Evolutionary conservation across 169 alveolate species (phyloP).

Genomic region (Perkinsus olseni): DNA sequence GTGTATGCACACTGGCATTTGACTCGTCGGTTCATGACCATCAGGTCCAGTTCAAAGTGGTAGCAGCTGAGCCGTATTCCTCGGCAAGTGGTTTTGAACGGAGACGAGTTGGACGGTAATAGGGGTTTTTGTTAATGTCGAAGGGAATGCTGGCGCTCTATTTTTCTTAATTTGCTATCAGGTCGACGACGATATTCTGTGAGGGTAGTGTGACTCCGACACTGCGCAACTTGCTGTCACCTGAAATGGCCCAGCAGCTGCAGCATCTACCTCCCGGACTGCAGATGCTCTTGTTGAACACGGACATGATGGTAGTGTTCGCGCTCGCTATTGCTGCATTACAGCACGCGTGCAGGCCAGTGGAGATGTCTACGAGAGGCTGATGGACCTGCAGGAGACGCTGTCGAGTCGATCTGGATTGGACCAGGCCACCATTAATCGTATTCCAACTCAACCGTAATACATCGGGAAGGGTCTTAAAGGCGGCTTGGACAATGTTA

Average conservation of each 20-base stretch:
- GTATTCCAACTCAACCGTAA: background rate
- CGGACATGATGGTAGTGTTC: background rate
- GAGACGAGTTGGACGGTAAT: background rate
- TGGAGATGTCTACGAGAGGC: constrained; percentile 3
- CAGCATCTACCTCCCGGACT: constrained; percentile 8
- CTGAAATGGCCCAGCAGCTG: constrained; percentile 6
- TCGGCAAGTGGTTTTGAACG: background rate
- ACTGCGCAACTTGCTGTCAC: constrained; percentile 5
- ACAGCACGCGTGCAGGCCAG: background rate
- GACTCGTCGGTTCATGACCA: background rate
- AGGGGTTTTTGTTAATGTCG: background rate
- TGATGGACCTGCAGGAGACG: constrained; percentile 9
- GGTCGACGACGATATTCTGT: background rate
- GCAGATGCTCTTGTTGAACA: constrained; percentile 1
- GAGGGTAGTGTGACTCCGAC: background rate
- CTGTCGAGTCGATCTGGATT: background rate
- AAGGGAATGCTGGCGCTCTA: too few relatives aligned
- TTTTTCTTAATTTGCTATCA: background rate
- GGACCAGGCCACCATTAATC: background rate
- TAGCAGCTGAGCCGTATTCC: background rate
- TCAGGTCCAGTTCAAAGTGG: constrained; percentile 9
- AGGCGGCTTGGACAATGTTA: background rate
- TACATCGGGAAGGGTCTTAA: background rate
- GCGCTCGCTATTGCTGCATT: background rate
- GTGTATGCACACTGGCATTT: too few relatives aligned